phyloP scores from a whole-genome alignment of 345 rosid species.

The Eucalyptus pauciflora region DNA sequence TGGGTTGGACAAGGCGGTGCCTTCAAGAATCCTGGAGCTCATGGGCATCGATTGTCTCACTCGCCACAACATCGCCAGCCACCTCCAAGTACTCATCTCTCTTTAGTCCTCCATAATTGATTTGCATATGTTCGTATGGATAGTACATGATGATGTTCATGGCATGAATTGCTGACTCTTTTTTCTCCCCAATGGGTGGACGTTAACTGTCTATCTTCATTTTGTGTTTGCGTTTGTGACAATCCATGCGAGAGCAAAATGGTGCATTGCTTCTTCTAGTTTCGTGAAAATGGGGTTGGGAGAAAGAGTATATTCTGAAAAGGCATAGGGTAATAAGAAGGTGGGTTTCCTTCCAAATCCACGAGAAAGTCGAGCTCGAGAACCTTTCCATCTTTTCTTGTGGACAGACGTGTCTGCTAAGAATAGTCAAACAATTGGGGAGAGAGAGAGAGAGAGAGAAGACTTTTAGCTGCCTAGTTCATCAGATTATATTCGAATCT shows the following conservation, averaged over 20 bases:
- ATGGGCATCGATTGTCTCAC: conserved; percentile 92
- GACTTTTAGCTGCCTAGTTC: not conserved
- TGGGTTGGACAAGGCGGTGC: conserved; percentile 96
- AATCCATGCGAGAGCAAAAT: not conserved
- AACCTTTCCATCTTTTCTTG: not conserved
- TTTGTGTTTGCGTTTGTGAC: not conserved
- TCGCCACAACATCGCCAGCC: conserved; percentile 97
- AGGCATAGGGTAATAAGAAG: not conserved
- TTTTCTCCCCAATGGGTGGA: not conserved
- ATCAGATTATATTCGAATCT: not conserved
- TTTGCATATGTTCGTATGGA: not conserved
- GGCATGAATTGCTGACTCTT: not conserved
- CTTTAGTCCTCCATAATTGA: not conserved
- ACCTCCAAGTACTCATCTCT: conserved; percentile 60
- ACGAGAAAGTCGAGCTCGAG: not conserved
- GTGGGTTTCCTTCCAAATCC: not conserved
- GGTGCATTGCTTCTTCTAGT: not conserved
- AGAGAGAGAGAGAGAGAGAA: not conserved
- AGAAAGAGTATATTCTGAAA: not conserved
- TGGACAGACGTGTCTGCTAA: not conserved
- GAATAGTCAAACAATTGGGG: not conserved
- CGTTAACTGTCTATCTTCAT: not conserved
- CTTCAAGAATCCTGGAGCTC: conserved; percentile 84
- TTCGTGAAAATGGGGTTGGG: not conserved
- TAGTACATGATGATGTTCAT: not conserved